These are phyloP conservation scores for Phytophthora sojae DNA, from an alignment of 352 stramenopile species.

Conservation along the genomic window DNA sequence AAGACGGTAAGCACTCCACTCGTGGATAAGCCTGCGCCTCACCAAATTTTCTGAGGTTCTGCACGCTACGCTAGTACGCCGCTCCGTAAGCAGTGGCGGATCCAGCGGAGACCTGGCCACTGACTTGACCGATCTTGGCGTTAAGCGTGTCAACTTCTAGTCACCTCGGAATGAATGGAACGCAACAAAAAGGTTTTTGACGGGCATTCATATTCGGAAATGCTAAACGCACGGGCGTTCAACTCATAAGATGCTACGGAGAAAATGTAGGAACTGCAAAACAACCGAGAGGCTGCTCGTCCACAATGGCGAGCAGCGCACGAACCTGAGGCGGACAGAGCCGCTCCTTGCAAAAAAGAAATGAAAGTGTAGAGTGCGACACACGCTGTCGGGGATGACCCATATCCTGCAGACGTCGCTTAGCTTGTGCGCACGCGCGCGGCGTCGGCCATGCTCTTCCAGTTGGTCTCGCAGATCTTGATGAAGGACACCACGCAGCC, in stretches of 20 bases:
- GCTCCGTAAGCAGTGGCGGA: constrained; percentile 10
- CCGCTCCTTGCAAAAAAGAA: constrained; percentile 21
- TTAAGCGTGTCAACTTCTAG: constrained; percentile 5
- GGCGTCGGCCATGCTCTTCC: constrained; percentile 64
- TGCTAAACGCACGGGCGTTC: constrained; percentile 37
- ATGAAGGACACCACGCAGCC: constrained; percentile 62
- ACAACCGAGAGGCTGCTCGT: constrained; percentile 9
- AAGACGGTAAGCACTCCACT: not conserved
- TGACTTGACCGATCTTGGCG: constrained; percentile 7
- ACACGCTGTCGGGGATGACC: not conserved
- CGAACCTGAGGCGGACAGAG: constrained; percentile 1
- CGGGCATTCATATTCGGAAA: constrained; percentile 36
- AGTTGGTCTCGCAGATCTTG: constrained; percentile 70
- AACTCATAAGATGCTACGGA: constrained; percentile 40
- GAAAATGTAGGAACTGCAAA: constrained; percentile 5
- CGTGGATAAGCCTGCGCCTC: constrained; percentile 16
- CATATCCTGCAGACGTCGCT: not conserved
- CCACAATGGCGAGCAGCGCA: constrained; percentile 1
- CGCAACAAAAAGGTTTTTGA: not conserved
- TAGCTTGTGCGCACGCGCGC: constrained; percentile 60
- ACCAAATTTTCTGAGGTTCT: constrained; percentile 15
- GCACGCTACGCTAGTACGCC: not conserved
- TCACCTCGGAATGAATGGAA: not conserved
- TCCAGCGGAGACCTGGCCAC: constrained; percentile 20
- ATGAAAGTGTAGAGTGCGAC: constrained; percentile 8